Percentiles rank a stretch among this genome's conserved stretches.
phyloP scores from a whole-genome alignment of 2,329 filamentous ascomycete species.

The Pestalotiopsis fici region DNA sequence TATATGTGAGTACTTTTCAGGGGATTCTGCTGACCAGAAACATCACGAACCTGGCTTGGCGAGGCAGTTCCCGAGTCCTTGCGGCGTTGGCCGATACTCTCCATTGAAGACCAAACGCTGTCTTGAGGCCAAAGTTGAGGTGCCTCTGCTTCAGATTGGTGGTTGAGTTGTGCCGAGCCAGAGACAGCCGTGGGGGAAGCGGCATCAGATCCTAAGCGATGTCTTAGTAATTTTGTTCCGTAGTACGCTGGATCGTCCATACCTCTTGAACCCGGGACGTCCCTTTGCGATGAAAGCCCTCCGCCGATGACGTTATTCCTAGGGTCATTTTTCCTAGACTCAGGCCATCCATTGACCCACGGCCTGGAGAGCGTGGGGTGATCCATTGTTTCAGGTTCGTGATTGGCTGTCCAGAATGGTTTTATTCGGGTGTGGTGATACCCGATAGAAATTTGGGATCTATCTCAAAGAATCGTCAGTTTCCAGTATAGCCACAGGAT shows the following conservation, averaged over 20 bases:
- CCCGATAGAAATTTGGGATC: slow-evolving; percentile 1
- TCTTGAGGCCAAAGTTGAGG: slow-evolving; percentile 38
- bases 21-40: slow-evolving; percentile 41
- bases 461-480: slow-evolving; percentile 4
- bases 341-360: slow-evolving; percentile 1
- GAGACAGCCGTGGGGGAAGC: slow-evolving; percentile 55
- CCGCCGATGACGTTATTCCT: slow-evolving; percentile 10
- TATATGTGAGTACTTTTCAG: too few relatives aligned
- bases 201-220: slow-evolving; percentile 36
- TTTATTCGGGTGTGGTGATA: not conserved
- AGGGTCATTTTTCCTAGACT: slow-evolving; percentile 8
- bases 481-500: not conserved
- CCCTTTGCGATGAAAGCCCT: slow-evolving; percentile 27
- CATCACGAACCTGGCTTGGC: slow-evolving; percentile 55
- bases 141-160: slow-evolving; percentile 67
- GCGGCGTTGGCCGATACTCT: slow-evolving; percentile 38
- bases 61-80: slow-evolving; percentile 56
- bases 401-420: slow-evolving; percentile 2
- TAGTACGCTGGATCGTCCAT: slow-evolving; percentile 21
- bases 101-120: too few relatives aligned
- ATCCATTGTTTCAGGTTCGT: not conserved
- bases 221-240: slow-evolving; percentile 17
- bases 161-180: slow-evolving; percentile 69
- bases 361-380: not conserved
- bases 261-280: slow-evolving; percentile 50